A percentile compares a stretch with the other conserved stretches of the same genome.
These are phyloP conservation scores for Penicillium goetzii DNA, from an alignment of 495 filamentous ascomycete genomes.

Conservation along the genomic window DNA sequence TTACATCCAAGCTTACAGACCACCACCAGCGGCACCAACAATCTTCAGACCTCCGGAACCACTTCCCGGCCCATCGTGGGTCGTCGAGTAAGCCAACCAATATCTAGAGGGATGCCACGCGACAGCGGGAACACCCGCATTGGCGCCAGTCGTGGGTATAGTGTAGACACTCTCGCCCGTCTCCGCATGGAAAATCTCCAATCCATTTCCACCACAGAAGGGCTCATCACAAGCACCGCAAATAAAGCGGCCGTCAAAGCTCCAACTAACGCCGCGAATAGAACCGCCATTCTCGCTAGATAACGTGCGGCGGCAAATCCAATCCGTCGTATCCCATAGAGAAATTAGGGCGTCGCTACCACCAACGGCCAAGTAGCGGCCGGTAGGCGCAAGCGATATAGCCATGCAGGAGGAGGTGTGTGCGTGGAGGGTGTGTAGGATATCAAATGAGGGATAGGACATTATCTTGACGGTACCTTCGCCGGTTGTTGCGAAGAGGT, in stretches of 20 bases:
- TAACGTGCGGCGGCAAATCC: constrained; percentile 84
- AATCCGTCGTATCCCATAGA: constrained; percentile 91
- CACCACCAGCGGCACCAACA: constrained; percentile 63
- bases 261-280: constrained; percentile 84
- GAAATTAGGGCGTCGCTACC: constrained; percentile 86
- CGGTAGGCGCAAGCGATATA: constrained; percentile 72
- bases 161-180: constrained; percentile 84
- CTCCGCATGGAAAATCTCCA: constrained; percentile 82
- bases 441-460: constrained; percentile 60
- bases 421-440: constrained; percentile 69
- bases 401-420: constrained; percentile 80
- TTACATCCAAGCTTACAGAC: constrained; percentile 16
- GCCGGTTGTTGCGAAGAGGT: constrained; percentile 78
- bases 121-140: constrained; percentile 60
- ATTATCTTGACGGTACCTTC: constrained; percentile 83
- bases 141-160: constrained; percentile 65
- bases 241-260: constrained; percentile 87
- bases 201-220: constrained; percentile 48
- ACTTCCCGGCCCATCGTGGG: constrained; percentile 71
- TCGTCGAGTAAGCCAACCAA: constrained; percentile 86
- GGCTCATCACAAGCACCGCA: constrained; percentile 83
- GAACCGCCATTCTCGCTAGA: constrained; percentile 71
- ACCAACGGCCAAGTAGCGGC: constrained; percentile 81
- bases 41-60: constrained; percentile 77
- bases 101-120: constrained; percentile 92